A percentile compares a stretch with the other conserved stretches of the same genome.
These are phyloP conservation scores for Fraxinus greggii DNA, from an alignment of 305 asterid genomes.

Conservation along the genomic window DNA sequence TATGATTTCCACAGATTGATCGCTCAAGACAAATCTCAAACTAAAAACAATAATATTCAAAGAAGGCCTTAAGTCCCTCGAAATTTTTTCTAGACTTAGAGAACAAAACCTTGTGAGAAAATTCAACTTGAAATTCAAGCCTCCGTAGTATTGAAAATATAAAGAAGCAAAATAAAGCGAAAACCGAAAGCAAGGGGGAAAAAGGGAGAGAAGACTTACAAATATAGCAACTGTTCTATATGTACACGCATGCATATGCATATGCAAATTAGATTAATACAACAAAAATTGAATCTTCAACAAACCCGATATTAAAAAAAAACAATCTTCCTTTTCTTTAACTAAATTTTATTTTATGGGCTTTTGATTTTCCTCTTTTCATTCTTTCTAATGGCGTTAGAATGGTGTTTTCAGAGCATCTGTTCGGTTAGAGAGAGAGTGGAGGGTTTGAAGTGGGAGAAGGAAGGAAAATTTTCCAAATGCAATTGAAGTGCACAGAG, in stretches of 20 bases:
- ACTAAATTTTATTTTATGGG: background rate
- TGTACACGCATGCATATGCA: constrained; percentile 3
- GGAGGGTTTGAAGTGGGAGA: background rate
- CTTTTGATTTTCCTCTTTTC: background rate
- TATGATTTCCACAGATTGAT: background rate
- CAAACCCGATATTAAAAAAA: background rate
- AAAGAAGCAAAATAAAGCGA: background rate
- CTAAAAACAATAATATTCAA: constrained; percentile 39
- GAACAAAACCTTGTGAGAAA: background rate
- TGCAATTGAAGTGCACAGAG: background rate
- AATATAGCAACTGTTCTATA: constrained; percentile 45
- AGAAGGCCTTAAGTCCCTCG: constrained; percentile 33
- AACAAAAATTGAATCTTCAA: background rate
- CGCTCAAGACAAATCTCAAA: constrained; percentile 13
- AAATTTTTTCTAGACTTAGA: constrained; percentile 12
- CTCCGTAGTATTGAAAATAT: background rate
- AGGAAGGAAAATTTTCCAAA: background rate
- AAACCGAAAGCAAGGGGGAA: background rate
- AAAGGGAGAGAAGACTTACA: constrained; percentile 27
- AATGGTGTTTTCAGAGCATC: background rate
- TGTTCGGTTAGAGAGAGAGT: background rate
- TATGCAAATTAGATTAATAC: background rate
- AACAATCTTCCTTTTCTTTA: background rate
- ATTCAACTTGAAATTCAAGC: background rate
- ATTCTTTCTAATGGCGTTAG: background rate